Evolutionary conservation across 2,329 filamentous ascomycete genomes (phyloP).

Genomic region (Alternaria sp.): DNA sequence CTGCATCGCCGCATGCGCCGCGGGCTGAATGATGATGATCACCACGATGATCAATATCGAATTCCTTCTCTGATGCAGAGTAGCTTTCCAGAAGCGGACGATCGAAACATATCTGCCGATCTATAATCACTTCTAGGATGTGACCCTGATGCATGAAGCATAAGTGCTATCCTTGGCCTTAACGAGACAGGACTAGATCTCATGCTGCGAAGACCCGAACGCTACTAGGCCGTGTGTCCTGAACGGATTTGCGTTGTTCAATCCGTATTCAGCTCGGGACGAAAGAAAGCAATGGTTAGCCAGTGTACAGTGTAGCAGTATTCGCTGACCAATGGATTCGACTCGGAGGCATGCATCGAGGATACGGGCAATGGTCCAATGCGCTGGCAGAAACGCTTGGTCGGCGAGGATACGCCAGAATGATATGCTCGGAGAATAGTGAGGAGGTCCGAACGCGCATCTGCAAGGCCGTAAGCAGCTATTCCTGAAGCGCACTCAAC

Average conservation of each 20-base stretch:
- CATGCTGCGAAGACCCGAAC: not conserved
- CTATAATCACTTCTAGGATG: not conserved
- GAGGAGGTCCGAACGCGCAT: constrained; percentile 30
- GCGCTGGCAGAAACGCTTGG: constrained; percentile 15
- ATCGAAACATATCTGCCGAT: not conserved
- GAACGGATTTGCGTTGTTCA: not conserved
- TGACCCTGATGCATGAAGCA: constrained; percentile 5
- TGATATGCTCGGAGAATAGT: constrained; percentile 27
- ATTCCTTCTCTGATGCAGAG: not conserved
- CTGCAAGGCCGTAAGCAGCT: constrained; percentile 9
- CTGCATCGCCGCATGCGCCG: not conserved
- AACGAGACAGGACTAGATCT: not conserved
- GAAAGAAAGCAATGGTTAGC: not conserved
- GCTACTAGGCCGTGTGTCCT: not conserved
- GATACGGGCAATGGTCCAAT: constrained; percentile 4
- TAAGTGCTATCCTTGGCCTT: not conserved
- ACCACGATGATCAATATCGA: constrained; percentile 12
- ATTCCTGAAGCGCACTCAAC: constrained; percentile 7
- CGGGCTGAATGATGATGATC: constrained; percentile 8
- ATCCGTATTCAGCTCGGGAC: not conserved
- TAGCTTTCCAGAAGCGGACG: constrained; percentile 2
- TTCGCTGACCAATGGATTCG: constrained; percentile 3
- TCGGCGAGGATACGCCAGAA: constrained; percentile 15
- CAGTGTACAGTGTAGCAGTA: not conserved
- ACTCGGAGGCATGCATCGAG: not conserved